A percentile compares a stretch with the other conserved stretches of the same genome.
Evolutionary conservation across 345 rosid species (phyloP).

Genomic region (Populus nigra): DNA sequence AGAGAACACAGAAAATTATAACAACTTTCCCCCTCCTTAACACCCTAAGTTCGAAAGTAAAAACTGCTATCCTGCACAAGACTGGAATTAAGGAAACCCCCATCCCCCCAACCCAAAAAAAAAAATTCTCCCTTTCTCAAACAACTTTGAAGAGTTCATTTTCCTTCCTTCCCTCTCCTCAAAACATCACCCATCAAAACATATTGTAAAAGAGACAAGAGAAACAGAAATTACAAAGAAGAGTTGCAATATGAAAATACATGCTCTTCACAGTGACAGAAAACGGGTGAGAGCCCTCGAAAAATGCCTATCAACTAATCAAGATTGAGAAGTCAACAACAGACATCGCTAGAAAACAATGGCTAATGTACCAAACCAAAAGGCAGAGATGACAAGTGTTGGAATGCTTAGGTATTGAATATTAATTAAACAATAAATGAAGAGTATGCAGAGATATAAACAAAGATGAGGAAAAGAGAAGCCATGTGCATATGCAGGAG

Average conservation of each 20-base stretch:
- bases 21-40: not conserved
- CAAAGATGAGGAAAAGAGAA: not conserved
- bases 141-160: not conserved
- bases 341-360: not conserved
- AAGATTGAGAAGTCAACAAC: not conserved
- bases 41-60: not conserved
- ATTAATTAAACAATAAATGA: not conserved
- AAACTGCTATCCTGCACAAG: not conserved
- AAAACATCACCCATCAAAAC: not conserved
- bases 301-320: not conserved
- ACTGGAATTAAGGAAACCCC: not conserved
- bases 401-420: not conserved
- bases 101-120: not conserved
- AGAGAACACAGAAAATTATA: not conserved
- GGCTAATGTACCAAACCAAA: not conserved
- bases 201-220: not conserved
- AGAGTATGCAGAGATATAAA: not conserved
- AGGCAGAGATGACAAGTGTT: not conserved
- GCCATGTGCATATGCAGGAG: not conserved
- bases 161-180: not conserved
- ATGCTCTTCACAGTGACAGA: not conserved
- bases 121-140: not conserved
- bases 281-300: not conserved
- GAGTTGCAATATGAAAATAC: not conserved
- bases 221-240: not conserved